Base-by-base conservation (phyloP, 2,329 filamentous ascomycete genomes). In the Botrytis tulipae region DNA sequence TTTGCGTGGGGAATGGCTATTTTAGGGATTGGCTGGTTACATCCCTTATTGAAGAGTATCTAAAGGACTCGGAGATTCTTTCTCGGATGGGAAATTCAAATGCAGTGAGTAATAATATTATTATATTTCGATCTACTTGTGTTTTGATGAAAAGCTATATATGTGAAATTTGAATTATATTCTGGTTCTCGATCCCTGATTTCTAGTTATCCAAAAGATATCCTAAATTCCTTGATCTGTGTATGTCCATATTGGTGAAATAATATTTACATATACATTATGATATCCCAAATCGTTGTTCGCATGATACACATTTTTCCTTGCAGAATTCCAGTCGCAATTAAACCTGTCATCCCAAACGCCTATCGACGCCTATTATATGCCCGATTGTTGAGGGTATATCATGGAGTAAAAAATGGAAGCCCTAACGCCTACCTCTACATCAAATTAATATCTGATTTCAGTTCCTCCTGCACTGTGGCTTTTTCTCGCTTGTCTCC, bases 401-500 rank as follows among this genome's bases (percentile, higher is more conserved):
- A 44, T 32, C 8, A 22, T 22, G 29, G 29, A 22, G 20, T 51
- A 14, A 68, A 57, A n/a, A n/a, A 54, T 16, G 48, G 18, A 35
- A 40, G 40, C 8, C 10, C 16, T 25, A n/a, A 25, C 25, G 22
- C 35, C 25, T 54, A n/a, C 3, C 44, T 66, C 8, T 57, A 37
- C 12, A n/a, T 18, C 18, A 42, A 32, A 42, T 68, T 7, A 42
- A 42, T 68, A 25, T n/a, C 35, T 42, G 2, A 32, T 32, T 57
- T 69, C 35, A 29, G 54, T 12, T 68, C n/a, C 40, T 46, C 51
- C 37, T 69, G 29, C 20, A 29, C 10, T 16, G n/a, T 22, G 37
- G 29, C 37, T n/a, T 14, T 25, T 57, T 63, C 37, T 69, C 5
- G 66, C n/a, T 59, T 32, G 66, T 62, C 63, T 74, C 79, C 78